A percentile compares a stretch with the other conserved stretches of the same genome.
Conservation (phyloP, 495 filamentous ascomycete genomes). For the Aspergillus conjunctus region DNA sequence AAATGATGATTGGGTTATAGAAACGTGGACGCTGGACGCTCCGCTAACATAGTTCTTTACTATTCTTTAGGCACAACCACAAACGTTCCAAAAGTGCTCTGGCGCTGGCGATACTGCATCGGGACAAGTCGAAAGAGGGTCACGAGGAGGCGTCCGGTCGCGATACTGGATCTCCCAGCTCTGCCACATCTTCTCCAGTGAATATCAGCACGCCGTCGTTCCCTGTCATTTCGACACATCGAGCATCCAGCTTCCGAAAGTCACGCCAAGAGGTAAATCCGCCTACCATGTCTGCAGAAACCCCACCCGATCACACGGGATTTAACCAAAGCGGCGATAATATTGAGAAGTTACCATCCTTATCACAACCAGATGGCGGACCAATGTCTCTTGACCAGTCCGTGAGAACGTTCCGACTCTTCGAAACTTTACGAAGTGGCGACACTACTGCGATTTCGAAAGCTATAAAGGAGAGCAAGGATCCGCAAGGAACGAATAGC, state of each 20-base stretch:
- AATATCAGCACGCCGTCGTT: slow-evolving; percentile 27
- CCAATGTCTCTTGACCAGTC: slow-evolving; percentile 83
- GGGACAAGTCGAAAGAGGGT: slow-evolving; percentile 50
- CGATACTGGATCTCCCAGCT: slow-evolving; percentile 35
- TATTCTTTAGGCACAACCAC: slow-evolving; percentile 49
- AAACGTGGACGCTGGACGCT: no score
- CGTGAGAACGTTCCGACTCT: slow-evolving; percentile 88
- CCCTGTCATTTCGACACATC: slow-evolving; percentile 29
- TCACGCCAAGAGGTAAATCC: slow-evolving; percentile 31
- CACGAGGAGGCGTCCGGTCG: slow-evolving; percentile 26
- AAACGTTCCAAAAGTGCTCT: slow-evolving; percentile 57
- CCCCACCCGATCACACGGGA: slow-evolving; percentile 30
- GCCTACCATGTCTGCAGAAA: slow-evolving; percentile 30
- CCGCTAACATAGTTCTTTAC: slow-evolving; percentile 31
- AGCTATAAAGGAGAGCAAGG: slow-evolving; percentile 73
- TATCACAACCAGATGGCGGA: slow-evolving; percentile 33
- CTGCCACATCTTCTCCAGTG: slow-evolving; percentile 32
- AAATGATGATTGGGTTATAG: no score
- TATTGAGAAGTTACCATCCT: slow-evolving; percentile 37
- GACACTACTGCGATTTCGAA: slow-evolving; percentile 89
- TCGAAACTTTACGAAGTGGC: slow-evolving; percentile 86
- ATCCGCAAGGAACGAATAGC: slow-evolving; percentile 42
- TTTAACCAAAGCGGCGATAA: slow-evolving; percentile 35
- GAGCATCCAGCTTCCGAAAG: slow-evolving; percentile 37
- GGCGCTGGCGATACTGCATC: slow-evolving; percentile 54